phyloP scores from a whole-genome alignment of 192 early-diverging fungal species.

The Umbelopsis sp. region DNA sequence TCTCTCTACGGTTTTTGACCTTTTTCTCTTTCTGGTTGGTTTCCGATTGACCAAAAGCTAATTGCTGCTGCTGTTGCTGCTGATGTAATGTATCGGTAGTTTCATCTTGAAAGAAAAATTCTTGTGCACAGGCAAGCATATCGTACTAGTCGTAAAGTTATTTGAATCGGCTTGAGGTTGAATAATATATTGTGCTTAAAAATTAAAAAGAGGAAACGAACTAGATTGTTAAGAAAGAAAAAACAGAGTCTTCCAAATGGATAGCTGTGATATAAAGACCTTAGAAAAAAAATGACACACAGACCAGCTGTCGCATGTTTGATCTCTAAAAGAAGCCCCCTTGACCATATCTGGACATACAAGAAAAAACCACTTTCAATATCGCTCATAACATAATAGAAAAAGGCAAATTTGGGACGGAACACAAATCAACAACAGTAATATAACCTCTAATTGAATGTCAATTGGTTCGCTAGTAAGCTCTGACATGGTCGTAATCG shows the following conservation, averaged over 20 bases:
- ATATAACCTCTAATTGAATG: conserved; percentile 18
- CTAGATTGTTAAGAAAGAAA: not conserved
- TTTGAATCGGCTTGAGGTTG: not conserved
- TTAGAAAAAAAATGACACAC: not conserved
- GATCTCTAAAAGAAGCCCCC: not conserved
- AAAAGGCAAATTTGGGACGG: conserved; percentile 9
- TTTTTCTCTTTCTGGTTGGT: not conserved
- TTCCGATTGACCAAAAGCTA: not conserved
- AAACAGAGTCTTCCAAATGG: not conserved
- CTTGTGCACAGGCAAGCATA: conserved; percentile 39
- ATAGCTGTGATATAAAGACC: not conserved
- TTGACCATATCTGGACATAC: conserved; percentile 18
- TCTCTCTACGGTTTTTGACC: conserved; percentile 14
- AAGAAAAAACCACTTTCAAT: conserved; percentile 12
- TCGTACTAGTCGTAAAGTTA: not conserved
- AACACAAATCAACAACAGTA: conserved; percentile 12
- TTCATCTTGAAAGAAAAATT: conserved; percentile 30
- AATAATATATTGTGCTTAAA: not conserved
- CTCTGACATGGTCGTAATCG: not conserved
- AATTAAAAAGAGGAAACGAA: not conserved
- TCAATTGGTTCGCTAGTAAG: conserved; percentile 1
- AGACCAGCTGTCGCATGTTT: not conserved
- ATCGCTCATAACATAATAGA: conserved; percentile 12
- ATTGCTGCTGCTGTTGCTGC: not conserved
- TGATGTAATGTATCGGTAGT: conserved; percentile 10